Evolutionary conservation across 208 protist genomes (phyloP).

Genomic region (Porcisia deanei): DNA sequence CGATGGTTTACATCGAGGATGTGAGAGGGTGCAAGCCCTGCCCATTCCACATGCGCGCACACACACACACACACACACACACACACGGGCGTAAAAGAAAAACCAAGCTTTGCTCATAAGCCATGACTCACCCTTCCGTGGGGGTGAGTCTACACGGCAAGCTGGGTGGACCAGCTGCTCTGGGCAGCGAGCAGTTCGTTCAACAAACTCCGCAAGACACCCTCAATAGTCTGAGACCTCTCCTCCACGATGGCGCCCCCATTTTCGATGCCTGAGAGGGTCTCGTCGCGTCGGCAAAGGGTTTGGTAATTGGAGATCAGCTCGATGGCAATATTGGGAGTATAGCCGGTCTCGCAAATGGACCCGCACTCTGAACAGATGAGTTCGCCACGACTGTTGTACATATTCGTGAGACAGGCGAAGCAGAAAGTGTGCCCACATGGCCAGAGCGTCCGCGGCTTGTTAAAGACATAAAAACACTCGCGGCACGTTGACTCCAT

Average conservation of each 20-base stretch:
- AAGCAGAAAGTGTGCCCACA: slow-evolving; percentile 91
- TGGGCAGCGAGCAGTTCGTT: slow-evolving; percentile 66
- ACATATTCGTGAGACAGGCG: slow-evolving; percentile 73
- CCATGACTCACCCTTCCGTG: not conserved
- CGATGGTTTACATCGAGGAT: slow-evolving; percentile 1
- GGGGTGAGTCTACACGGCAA: not conserved
- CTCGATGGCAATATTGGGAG: slow-evolving; percentile 78
- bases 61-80: slow-evolving; percentile 2
- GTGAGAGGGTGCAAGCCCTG: not conserved
- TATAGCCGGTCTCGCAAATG: slow-evolving; percentile 81
- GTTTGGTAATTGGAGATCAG: slow-evolving; percentile 82
- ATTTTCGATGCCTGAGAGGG: slow-evolving; percentile 2
- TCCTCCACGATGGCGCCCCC: slow-evolving; percentile 12
- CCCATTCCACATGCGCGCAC: not conserved
- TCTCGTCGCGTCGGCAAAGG: slow-evolving; percentile 26
- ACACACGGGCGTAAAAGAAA: not conserved
- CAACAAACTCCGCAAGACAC: slow-evolving; percentile 60
- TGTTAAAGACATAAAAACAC: slow-evolving; percentile 87
- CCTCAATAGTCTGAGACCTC: slow-evolving; percentile 52
- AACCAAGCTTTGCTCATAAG: not conserved
- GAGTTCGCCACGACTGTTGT: slow-evolving; percentile 74
- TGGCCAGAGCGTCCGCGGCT: slow-evolving; percentile 83
- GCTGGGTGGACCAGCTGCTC: slow-evolving; percentile 29
- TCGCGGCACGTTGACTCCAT: slow-evolving; percentile 87
- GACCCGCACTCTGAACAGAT: slow-evolving; percentile 88